Evolutionary conservation across 495 filamentous ascomycete genomes (phyloP).

Genomic region (Podospora pseudocomata): DNA sequence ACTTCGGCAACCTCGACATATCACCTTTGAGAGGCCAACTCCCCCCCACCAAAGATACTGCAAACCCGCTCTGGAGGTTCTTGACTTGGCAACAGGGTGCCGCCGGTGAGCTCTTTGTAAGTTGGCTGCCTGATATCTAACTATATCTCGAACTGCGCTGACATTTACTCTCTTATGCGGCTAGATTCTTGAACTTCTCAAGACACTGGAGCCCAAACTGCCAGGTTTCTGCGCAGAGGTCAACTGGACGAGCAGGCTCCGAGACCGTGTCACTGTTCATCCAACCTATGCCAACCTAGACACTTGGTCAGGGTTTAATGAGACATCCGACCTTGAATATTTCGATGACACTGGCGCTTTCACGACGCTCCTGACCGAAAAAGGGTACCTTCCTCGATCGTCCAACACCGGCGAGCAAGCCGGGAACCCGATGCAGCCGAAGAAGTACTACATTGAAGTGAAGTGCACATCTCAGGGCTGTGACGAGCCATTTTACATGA

Average conservation of each 20-base stretch:
- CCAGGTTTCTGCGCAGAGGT: conserved; percentile 22
- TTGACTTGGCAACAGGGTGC: conserved; percentile 31
- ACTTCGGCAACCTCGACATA: not conserved
- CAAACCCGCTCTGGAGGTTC: not conserved
- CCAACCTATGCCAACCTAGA: conserved; percentile 35
- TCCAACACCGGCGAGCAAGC: too few relatives aligned
- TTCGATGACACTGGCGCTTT: conserved; percentile 32
- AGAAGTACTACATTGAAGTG: conserved; percentile 42
- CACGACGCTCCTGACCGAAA: conserved; percentile 32
- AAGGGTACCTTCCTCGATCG: conserved; percentile 27
- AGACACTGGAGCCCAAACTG: conserved; percentile 17
- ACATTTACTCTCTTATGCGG: too few relatives aligned
- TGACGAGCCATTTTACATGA: conserved; percentile 39
- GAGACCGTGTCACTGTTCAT: conserved; percentile 30
- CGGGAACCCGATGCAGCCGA: not conserved
- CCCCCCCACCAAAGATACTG: too few relatives aligned
- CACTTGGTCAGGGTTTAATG: conserved; percentile 30
- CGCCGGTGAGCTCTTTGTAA: conserved; percentile 40
- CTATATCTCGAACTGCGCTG: too few relatives aligned
- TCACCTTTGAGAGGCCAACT: too few relatives aligned
- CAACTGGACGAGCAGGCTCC: conserved; percentile 45
- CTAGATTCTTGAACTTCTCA: conserved; percentile 36
- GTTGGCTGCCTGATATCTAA: too few relatives aligned
- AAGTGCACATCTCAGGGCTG: conserved; percentile 39
- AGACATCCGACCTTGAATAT: conserved; percentile 41